phyloP scores from a whole-genome alignment of 768 basidiomycete species.

The Boletus fagicola region DNA sequence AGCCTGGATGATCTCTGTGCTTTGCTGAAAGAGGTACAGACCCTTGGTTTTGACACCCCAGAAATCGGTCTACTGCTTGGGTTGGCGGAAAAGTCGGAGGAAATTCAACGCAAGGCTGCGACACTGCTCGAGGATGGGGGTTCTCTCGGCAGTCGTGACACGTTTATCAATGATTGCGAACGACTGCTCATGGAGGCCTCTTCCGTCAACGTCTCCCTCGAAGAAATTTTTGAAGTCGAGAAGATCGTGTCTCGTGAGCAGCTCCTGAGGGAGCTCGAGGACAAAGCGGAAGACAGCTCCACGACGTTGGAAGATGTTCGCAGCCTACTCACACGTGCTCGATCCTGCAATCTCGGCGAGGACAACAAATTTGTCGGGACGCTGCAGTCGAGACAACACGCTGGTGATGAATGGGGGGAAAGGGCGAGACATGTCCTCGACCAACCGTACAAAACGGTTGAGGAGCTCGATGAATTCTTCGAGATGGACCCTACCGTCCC shows the following conservation, averaged over 20 bases:
- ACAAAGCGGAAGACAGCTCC: conserved; percentile 62
- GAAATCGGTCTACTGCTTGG: conserved; percentile 61
- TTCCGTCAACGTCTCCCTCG: conserved; percentile 79
- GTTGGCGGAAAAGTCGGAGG: conserved; percentile 63
- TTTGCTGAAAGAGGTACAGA: conserved; percentile 69
- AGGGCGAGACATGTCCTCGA: conserved; percentile 63
- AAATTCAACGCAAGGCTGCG: conserved; percentile 55
- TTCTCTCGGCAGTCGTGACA: conserved; percentile 47
- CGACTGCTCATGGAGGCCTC: conserved; percentile 66
- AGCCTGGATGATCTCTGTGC: conserved; percentile 67
- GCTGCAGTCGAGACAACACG: conserved; percentile 60
- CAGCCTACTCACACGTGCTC: conserved; percentile 66
- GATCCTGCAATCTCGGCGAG: conserved; percentile 57
- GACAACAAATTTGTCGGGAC: conserved; percentile 65
- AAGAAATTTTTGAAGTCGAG: conserved; percentile 75
- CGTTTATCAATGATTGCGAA: conserved; percentile 68
- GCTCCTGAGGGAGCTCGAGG: conserved; percentile 72
- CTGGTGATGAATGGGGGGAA: conserved; percentile 77
- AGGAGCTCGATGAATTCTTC: conserved; percentile 72
- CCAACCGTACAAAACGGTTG: conserved; percentile 70
- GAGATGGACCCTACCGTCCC: conserved; percentile 65
- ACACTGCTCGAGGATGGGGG: conserved; percentile 46
- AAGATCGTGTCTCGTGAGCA: conserved; percentile 79
- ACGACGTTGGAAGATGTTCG: conserved; percentile 78
- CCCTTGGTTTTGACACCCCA: conserved; percentile 78